phyloP scores from a whole-genome alignment of 257 asterid species.

The Ehretia macrophylla region DNA sequence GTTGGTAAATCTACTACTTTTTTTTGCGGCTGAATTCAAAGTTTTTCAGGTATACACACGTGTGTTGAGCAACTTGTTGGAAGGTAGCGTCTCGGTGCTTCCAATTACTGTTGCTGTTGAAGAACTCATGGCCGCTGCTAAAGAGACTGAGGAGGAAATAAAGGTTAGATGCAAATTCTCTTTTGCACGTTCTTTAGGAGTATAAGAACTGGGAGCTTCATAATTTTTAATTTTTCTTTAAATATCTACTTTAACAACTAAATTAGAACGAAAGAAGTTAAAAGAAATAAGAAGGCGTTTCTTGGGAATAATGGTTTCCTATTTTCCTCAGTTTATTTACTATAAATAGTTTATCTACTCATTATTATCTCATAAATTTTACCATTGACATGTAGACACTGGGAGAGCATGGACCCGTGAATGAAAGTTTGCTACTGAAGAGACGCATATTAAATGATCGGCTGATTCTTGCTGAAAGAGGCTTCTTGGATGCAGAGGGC shows the following conservation, averaged over 20 bases:
- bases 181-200: neutral
- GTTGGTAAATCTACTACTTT: no score
- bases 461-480: constrained; percentile 79
- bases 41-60: constrained; percentile 47
- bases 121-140: constrained; percentile 59
- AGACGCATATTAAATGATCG: constrained; percentile 67
- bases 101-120: constrained; percentile 59
- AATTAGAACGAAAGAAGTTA: neutral
- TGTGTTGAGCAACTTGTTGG: constrained; percentile 39
- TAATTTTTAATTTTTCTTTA: no score
- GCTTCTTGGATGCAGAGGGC: constrained; percentile 76
- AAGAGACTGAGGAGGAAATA: constrained; percentile 39
- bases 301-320: no score
- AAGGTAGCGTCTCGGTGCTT: constrained; percentile 45
- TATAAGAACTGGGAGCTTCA: no score
- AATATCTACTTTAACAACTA: neutral
- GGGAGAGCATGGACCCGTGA: constrained; percentile 27
- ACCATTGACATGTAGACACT: constrained; percentile 35
- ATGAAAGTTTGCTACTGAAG: constrained; percentile 34
- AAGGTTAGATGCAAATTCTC: constrained; percentile 43
- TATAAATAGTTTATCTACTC: no score
- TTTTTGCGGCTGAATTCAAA: neutral
- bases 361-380: neutral
- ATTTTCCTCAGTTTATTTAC: no score
- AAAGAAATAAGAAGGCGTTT: no score